Conservation (phyloP, 108 stramenopile genomes). For the Cyclostephanos invisitatus region DNA sequence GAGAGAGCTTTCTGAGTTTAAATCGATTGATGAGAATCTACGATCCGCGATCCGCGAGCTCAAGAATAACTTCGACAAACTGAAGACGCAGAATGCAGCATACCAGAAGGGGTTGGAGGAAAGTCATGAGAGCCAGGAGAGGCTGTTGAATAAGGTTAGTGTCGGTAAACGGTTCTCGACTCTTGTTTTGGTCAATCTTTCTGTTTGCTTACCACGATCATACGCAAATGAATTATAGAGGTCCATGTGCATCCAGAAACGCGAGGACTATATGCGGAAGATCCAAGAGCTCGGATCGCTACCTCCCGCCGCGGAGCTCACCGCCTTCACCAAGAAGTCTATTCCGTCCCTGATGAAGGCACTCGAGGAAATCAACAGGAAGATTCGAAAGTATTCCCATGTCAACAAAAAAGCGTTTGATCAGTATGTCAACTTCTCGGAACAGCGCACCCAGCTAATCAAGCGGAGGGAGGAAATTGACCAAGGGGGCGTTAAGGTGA, state of each 20-base stretch:
- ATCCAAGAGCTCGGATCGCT: conserved; percentile 93
- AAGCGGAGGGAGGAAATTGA: conserved; percentile 92
- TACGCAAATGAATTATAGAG: conserved; percentile 46
- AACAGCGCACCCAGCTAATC: conserved; percentile 92
- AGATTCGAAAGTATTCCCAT: conserved; percentile 94
- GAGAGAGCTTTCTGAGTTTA: conserved; percentile 59
- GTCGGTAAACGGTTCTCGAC: background rate
- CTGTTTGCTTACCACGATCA: conserved; percentile 7
- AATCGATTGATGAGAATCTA: conserved; percentile 51
- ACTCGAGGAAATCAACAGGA: conserved; percentile 89
- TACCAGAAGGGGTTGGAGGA: conserved; percentile 68
- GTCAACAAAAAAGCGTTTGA: conserved; percentile 99
- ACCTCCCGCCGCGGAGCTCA: conserved; percentile 83
- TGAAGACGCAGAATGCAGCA: conserved; percentile 68
- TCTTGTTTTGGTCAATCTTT: background rate
- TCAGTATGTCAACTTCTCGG: conserved; percentile 97
- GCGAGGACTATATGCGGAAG: conserved; percentile 87
- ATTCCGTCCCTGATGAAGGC: conserved; percentile 81
- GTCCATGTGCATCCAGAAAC: conserved; percentile 83
- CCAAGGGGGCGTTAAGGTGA: conserved; percentile 86
- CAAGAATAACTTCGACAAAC: conserved; percentile 79
- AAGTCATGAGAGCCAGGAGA: conserved; percentile 70
- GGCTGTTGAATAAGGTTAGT: conserved; percentile 80
- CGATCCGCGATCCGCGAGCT: conserved; percentile 63
- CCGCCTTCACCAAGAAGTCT: conserved; percentile 64